Evolutionary conservation across 345 rosid genomes (phyloP).

Genomic region (Erodium maritimum): DNA sequence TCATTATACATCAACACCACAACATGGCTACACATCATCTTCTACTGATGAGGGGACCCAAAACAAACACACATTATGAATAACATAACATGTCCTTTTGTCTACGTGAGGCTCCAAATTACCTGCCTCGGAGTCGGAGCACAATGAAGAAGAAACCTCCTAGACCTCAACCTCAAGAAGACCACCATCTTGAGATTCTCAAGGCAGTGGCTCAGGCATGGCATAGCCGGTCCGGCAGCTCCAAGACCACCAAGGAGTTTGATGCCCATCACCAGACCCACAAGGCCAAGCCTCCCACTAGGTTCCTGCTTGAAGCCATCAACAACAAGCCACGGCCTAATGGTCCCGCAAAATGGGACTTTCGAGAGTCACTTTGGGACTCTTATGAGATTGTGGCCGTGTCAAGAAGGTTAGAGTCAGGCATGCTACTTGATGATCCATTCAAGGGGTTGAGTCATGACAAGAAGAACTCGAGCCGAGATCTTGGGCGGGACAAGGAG

Average conservation of each 20-base stretch:
- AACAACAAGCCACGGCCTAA: slow-evolving; percentile 6
- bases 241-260: slow-evolving; percentile 32
- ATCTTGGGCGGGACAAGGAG: slow-evolving; percentile 18
- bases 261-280: slow-evolving; percentile 36
- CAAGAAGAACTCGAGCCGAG: not conserved
- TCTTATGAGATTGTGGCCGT: slow-evolving; percentile 61
- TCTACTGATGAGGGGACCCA: not conserved
- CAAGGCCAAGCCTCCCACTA: slow-evolving; percentile 34
- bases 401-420: slow-evolving; percentile 47
- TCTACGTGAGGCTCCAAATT: slow-evolving; percentile 13
- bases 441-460: slow-evolving; percentile 11
- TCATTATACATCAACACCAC: not conserved
- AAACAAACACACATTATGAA: not conserved
- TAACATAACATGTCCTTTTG: not conserved
- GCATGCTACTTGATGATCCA: slow-evolving; percentile 30
- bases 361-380: slow-evolving; percentile 59
- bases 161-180: slow-evolving; percentile 8
- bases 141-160: slow-evolving; percentile 31
- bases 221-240: slow-evolving; percentile 43
- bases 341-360: slow-evolving; percentile 41
- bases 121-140: slow-evolving; percentile 6
- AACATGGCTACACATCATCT: not conserved
- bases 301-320: slow-evolving; percentile 60
- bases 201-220: slow-evolving; percentile 90
- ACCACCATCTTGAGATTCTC: slow-evolving; percentile 43